Percentiles rank a stretch among this genome's conserved stretches.
phyloP scores from a whole-genome alignment of 2,329 filamentous ascomycete genomes.

The Aspergillus calidoustus region DNA sequence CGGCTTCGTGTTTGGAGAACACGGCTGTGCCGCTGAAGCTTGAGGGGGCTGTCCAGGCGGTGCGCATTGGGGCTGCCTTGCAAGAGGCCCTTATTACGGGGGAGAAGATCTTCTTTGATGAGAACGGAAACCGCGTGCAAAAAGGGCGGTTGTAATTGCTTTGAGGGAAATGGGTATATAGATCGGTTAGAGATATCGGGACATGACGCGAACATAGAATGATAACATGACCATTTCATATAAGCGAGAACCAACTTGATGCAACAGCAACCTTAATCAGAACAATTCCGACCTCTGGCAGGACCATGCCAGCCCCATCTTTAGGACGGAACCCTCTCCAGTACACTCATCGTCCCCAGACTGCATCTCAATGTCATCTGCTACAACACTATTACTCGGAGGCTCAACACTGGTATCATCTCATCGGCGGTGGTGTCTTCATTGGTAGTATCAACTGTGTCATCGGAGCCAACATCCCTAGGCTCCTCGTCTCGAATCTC shows the following conservation, averaged over 20 bases:
- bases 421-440: no score
- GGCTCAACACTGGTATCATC: neutral
- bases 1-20: constrained; percentile 61
- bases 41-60: constrained; percentile 58
- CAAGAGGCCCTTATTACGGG: constrained; percentile 62
- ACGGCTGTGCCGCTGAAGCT: constrained; percentile 61
- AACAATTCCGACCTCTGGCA: neutral
- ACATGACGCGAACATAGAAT: neutral
- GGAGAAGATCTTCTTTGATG: constrained; percentile 64
- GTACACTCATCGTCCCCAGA: neutral
- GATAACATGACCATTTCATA: neutral
- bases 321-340: neutral
- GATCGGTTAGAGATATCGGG: neutral
- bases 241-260: neutral
- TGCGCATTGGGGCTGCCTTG: constrained; percentile 64
- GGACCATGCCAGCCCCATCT: neutral
- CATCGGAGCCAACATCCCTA: neutral
- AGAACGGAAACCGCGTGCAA: constrained; percentile 52
- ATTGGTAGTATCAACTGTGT: neutral
- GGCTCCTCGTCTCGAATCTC: neutral
- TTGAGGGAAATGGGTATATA: neutral
- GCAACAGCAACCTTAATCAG: neutral
- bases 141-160: constrained; percentile 31
- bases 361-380: neutral
- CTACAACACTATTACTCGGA: neutral